phyloP scores from a whole-genome alignment of 164 flowering plant genomes.

The Annona squamosa region DNA sequence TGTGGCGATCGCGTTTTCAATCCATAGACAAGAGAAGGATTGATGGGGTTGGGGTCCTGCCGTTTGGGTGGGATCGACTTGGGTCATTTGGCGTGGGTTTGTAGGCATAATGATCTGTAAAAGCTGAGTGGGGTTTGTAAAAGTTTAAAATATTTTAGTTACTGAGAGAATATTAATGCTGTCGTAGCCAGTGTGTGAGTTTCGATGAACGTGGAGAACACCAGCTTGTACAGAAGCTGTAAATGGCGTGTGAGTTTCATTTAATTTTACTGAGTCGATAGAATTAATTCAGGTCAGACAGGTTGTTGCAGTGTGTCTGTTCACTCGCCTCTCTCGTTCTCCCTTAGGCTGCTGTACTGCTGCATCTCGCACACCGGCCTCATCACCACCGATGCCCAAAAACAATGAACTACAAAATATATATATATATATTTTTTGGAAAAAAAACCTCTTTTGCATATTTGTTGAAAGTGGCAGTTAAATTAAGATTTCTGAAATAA shows the following conservation, averaged over 20 bases:
- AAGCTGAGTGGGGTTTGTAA: background rate
- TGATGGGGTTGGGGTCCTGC: background rate
- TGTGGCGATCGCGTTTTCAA: constrained; percentile 54
- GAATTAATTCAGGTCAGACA: background rate
- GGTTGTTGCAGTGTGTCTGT: background rate
- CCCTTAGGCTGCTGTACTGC: background rate
- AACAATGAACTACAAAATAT: too few species aligned
- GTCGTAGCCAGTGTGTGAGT: background rate
- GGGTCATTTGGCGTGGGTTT: background rate
- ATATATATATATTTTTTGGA: too few species aligned
- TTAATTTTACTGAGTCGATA: background rate
- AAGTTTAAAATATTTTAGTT: background rate
- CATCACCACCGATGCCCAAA: too few species aligned
- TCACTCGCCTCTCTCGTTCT: background rate
- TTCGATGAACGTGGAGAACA: background rate
- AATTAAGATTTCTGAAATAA: too few species aligned
- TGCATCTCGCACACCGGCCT: too few species aligned
- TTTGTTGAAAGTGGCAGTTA: too few species aligned
- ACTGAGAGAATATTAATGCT: background rate
- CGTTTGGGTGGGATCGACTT: too few species aligned
- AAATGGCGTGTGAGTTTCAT: background rate
- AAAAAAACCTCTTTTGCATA: too few species aligned
- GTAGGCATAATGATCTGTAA: background rate
- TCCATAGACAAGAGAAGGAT: constrained; percentile 27
- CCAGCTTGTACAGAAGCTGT: background rate